Conservation (phyloP, 1,139 yeast species). For the Suzukiozyma palmioleophila region DNA sequence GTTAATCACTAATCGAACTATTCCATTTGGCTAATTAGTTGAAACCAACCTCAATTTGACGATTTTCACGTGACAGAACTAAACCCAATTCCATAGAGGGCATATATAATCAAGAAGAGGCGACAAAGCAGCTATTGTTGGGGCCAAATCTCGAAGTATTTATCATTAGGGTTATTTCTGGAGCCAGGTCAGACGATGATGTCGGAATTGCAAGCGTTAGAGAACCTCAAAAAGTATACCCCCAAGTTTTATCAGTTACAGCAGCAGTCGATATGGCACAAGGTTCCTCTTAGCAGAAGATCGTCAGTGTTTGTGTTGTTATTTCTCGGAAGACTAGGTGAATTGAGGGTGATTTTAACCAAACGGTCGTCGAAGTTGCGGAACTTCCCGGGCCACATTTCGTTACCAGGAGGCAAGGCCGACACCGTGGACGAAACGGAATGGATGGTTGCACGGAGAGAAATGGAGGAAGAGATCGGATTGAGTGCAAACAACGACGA, state of each 20-base stretch:
- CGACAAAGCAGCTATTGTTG: too few species aligned
- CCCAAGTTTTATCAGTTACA: constrained; percentile 25
- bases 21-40: too few species aligned
- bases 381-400: constrained; percentile 81
- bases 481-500: constrained; percentile 47
- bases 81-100: too few species aligned
- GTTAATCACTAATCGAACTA: too few species aligned
- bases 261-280: constrained; percentile 51
- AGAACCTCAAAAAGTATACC: constrained; percentile 18
- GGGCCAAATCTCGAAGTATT: neutral
- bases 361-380: constrained; percentile 66
- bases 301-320: constrained; percentile 73
- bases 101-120: too few species aligned
- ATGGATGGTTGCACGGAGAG: constrained; percentile 73
- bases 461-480: constrained; percentile 85
- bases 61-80: neutral
- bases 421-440: constrained; percentile 63
- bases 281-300: constrained; percentile 56
- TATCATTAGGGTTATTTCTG: neutral
- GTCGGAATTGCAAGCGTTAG: constrained; percentile 16
- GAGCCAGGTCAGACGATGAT: neutral
- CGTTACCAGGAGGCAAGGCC: constrained; percentile 87
- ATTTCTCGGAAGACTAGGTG: constrained; percentile 68
- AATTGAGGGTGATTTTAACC: constrained; percentile 71
- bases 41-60: neutral